phyloP scores from a whole-genome alignment of 352 stramenopile species.

The Phytophthora pisi region DNA sequence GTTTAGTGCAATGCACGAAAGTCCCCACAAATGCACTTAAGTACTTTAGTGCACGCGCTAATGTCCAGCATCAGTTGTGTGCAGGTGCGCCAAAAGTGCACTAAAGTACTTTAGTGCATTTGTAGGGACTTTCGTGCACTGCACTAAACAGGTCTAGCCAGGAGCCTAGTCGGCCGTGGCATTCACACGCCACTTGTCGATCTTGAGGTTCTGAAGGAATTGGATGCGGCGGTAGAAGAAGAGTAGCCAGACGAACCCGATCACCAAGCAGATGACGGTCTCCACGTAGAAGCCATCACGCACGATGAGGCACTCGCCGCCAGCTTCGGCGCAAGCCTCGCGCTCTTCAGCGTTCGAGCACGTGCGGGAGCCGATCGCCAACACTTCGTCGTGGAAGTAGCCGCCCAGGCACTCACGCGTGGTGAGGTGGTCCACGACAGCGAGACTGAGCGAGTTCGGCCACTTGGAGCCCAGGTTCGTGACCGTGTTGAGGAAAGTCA shows the following conservation, averaged over 20 bases:
- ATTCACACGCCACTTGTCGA: slow-evolving; percentile 81
- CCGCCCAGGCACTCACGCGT: slow-evolving; percentile 81
- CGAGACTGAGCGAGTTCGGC: slow-evolving; percentile 87
- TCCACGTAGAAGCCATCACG: slow-evolving; percentile 86
- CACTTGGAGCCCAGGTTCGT: slow-evolving; percentile 97
- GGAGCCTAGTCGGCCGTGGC: slow-evolving; percentile 38
- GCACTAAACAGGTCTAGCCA: no score
- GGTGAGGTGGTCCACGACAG: slow-evolving; percentile 81
- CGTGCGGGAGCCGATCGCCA: slow-evolving; percentile 76
- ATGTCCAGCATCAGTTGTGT: no score
- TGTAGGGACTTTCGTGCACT: no score
- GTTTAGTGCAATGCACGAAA: no score
- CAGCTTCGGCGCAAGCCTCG: slow-evolving; percentile 54
- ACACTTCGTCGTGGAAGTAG: slow-evolving; percentile 68
- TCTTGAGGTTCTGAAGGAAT: slow-evolving; percentile 81
- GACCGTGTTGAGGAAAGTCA: slow-evolving; percentile 99
- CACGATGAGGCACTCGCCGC: slow-evolving; percentile 78
- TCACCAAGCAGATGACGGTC: slow-evolving; percentile 67
- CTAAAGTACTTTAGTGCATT: no score
- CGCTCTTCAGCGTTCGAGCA: slow-evolving; percentile 80
- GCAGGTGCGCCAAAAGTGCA: no score
- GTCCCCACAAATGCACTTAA: no score
- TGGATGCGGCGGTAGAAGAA: slow-evolving; percentile 75
- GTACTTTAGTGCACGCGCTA: no score
- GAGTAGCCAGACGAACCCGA: slow-evolving; percentile 72